phyloP scores from a whole-genome alignment of 2,329 filamentous ascomycete genomes.

The Xylariaceae sp. region DNA sequence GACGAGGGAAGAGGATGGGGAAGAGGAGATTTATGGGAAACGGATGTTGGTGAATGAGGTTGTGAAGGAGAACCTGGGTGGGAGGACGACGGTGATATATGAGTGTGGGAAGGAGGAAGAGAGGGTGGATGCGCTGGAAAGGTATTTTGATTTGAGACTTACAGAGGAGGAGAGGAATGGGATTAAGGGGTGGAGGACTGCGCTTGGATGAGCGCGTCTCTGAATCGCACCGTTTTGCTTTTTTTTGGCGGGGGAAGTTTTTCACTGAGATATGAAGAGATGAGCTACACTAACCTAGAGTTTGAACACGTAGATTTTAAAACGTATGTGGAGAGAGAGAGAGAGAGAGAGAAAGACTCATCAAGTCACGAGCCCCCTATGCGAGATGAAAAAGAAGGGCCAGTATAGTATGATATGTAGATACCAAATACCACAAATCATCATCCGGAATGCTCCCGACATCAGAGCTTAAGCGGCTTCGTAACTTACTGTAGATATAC shows the following conservation, averaged over 20 bases:
- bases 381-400: too few species aligned
- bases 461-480: too few species aligned
- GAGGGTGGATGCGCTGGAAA: conserved; percentile 18
- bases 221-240: not conserved
- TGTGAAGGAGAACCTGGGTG: conserved; percentile 49
- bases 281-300: too few species aligned
- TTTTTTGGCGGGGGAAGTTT: not conserved
- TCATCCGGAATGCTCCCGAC: too few species aligned
- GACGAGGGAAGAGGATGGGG: conserved; percentile 33
- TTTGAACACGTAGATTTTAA: too few species aligned
- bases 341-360: too few species aligned
- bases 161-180: conserved; percentile 29
- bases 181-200: conserved; percentile 45
- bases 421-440: too few species aligned
- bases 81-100: conserved; percentile 43
- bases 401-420: too few species aligned
- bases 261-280: too few species aligned
- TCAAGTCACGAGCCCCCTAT: too few species aligned
- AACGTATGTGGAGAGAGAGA: too few species aligned
- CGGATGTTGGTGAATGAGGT: conserved; percentile 45
- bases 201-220: conserved; percentile 23
- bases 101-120: conserved; percentile 42
- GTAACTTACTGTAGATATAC: too few species aligned
- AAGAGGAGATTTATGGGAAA: conserved; percentile 45
- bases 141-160: conserved; percentile 17